Conservation (phyloP, 192 early-diverging fungal species). For the Kickxella alabastrina region DNA sequence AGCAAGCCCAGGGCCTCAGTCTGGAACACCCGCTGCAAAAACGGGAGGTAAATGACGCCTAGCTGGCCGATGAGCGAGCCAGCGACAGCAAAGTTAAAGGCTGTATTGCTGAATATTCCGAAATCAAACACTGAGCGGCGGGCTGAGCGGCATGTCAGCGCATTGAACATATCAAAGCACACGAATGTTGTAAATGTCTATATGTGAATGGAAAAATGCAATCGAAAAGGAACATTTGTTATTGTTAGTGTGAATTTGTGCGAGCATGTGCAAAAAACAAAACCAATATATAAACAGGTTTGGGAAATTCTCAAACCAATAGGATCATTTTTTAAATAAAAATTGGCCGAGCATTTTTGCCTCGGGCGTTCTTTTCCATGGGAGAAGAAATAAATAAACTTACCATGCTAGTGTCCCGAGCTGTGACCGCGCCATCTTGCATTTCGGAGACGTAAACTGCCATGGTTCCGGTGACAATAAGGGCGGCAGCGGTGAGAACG, state of each 20-base stretch:
- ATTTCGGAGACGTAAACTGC: conserved; percentile 75
- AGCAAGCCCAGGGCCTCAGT: conserved; percentile 75
- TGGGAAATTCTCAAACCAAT: too few species aligned
- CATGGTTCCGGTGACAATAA: conserved; percentile 84
- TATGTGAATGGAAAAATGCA: neutral
- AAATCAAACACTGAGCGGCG: conserved; percentile 75
- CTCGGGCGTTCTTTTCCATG: neutral
- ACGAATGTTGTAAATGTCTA: conserved; percentile 97
- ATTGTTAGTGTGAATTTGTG: too few species aligned
- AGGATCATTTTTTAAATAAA: too few species aligned
- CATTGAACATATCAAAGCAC: conserved; percentile 95
- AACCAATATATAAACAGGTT: too few species aligned
- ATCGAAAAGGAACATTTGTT: too few species aligned
- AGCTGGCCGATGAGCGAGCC: conserved; percentile 83
- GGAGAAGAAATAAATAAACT: conserved; percentile 4
- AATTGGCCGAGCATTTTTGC: neutral
- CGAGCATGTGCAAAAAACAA: too few species aligned
- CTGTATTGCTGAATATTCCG: conserved; percentile 82
- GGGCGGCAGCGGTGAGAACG: conserved; percentile 71
- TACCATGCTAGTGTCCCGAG: conserved; percentile 88
- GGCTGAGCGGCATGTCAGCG: conserved; percentile 82
- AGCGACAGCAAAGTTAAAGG: conserved; percentile 82
- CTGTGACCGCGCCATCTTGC: conserved; percentile 64
- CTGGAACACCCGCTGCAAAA: conserved; percentile 91
- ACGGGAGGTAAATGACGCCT: conserved; percentile 82